phyloP scores from a whole-genome alignment of 2,329 filamentous ascomycete genomes.

The Trichophaea hybrida region DNA sequence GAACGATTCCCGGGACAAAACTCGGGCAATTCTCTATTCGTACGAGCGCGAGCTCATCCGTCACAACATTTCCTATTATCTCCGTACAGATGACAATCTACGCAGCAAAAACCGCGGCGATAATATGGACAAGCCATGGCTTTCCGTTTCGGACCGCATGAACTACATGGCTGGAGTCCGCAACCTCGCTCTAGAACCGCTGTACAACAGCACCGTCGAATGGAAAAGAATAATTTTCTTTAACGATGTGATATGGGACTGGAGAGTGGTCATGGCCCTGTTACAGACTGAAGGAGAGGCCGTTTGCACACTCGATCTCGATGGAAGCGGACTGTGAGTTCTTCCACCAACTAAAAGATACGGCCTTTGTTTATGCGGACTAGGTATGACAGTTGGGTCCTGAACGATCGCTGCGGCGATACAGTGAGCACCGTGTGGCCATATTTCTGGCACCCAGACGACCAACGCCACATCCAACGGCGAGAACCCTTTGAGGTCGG shows the following conservation, averaged over 20 bases:
- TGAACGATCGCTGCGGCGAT: conserved; percentile 12
- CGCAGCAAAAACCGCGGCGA: background rate
- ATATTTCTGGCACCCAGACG: conserved; percentile 9
- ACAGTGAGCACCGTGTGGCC: conserved; percentile 12
- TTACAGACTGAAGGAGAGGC: background rate
- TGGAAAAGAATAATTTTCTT: conserved; percentile 9
- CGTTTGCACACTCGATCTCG: background rate
- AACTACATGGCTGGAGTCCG: conserved; percentile 14
- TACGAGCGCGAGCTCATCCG: conserved; percentile 10
- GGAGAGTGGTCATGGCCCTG: conserved; percentile 3
- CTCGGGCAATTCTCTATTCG: conserved; percentile 10
- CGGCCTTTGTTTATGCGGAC: background rate
- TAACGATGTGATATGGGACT: conserved; percentile 15
- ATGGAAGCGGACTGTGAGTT: background rate
- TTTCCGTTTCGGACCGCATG: conserved; percentile 12
- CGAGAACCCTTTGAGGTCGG: conserved; percentile 12
- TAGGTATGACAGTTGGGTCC: conserved; percentile 14
- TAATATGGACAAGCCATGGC: conserved; percentile 13
- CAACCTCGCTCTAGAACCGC: conserved; percentile 13
- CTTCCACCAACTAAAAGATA: background rate
- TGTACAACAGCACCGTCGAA: conserved; percentile 8
- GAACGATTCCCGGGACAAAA: conserved; percentile 18
- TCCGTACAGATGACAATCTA: background rate
- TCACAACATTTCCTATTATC: background rate
- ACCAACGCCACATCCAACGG: conserved; percentile 3